Base-by-base conservation (phyloP, 2,329 filamentous ascomycete species). In the Arthrobotrys megalospora region DNA sequence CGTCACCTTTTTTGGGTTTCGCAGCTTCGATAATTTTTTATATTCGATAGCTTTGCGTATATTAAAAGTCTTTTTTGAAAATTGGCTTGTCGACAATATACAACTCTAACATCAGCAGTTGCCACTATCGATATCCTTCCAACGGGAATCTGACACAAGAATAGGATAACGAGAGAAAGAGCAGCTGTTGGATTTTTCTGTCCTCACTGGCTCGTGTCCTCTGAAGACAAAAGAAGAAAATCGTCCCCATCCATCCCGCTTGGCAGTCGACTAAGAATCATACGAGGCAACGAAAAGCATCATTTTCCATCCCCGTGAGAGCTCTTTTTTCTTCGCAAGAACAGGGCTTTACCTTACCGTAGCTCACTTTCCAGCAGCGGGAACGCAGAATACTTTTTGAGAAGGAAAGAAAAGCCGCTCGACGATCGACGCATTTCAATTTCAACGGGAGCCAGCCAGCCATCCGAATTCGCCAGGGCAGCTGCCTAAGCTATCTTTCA, bases 361-460 rank as follows among this genome's bases (percentile, higher is more conserved):
- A 28, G 24, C 52, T 38, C 52, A 21, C 34, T 53, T 58, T n/a
- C 24, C 53, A 24, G 28, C 14, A 16, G 45, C 65, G 55, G 50
- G 47, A 66, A 47, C 58, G 58, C 34, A 60, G 55, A 7, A 64
- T 43, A 24, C 19, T 12, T 34, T 43, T 43, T 43, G 19, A 48
- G 19, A 24, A 24, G 19, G 28, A 43, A 28, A 41, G 8, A 43
- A 41, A 60, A 19, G 55, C 19, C 0, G 36, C 47, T 71, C 58
- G 32, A 72, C 19, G 69, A 73, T 73, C 69, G 69, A 48, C 69
- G 58, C 48, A 65, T 72, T 65, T 72, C 69, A 72, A 72, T 72
- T 43, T 72, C 55, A 60, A 60, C 38, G 60, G 19, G n/a, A 48
- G n/a, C 60, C 60, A 62, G 55, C 55, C 34, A 64, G 69, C 69